Evolutionary conservation across 1,284 basidiomycete genomes (phyloP).

Genomic region (Boletellus dicymbophilus): DNA sequence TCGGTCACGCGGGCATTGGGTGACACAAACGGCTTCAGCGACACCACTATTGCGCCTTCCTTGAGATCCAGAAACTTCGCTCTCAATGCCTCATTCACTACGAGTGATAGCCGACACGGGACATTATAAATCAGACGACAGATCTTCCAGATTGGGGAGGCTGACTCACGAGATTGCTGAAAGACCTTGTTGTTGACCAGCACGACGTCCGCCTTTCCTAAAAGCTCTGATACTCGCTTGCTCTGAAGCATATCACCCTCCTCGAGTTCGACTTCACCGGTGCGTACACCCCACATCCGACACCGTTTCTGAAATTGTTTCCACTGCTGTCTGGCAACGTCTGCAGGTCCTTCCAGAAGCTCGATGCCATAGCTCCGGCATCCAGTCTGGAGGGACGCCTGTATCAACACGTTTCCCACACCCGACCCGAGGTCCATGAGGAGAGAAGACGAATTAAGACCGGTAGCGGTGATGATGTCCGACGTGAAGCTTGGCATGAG

Average conservation of each 20-base stretch:
- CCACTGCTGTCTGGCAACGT: conserved; percentile 61
- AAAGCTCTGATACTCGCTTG: conserved; percentile 55
- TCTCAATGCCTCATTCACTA: conserved; percentile 74
- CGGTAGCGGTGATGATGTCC: conserved; percentile 60
- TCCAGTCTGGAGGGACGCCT: conserved; percentile 74
- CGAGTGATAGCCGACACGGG: background rate
- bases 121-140: background rate
- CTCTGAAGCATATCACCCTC: conserved; percentile 74
- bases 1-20: conserved; percentile 69
- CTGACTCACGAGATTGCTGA: conserved; percentile 62
- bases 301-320: conserved; percentile 64
- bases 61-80: conserved; percentile 79
- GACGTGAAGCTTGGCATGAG: conserved; percentile 69
- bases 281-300: conserved; percentile 73
- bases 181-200: conserved; percentile 83
- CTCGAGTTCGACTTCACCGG: conserved; percentile 71
- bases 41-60: conserved; percentile 79
- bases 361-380: conserved; percentile 76
- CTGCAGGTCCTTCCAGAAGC: conserved; percentile 60
- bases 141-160: background rate
- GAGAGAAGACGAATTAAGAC: conserved; percentile 59
- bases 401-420: conserved; percentile 77
- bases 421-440: conserved; percentile 80
- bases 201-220: conserved; percentile 71
- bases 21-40: conserved; percentile 68